Evolutionary conservation across 2,329 filamentous ascomycete genomes (phyloP), one percentile per base, ranked within the genome.

Genomic region (Aureobasidium sp.): DNA sequence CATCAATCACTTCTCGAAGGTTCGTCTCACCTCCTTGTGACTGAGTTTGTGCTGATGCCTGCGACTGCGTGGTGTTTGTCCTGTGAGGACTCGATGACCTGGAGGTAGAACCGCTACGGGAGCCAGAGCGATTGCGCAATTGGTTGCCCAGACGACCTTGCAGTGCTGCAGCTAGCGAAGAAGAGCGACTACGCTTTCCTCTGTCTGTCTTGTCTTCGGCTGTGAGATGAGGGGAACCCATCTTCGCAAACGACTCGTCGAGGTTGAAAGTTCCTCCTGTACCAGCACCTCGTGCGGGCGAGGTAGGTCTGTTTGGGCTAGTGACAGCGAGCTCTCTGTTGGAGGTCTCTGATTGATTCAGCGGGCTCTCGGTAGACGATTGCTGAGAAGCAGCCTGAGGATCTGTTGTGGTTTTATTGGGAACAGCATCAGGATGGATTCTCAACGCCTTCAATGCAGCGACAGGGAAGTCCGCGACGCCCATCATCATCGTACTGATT

Each of bases 401-500:
- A 4, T 62, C 55, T 37, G 53, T 44, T 42, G 34, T 49, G n/a
- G 63, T 60, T 37, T 47, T 58, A 29, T 63, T 64, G 42, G 64
- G 62, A 5, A 57, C 39, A 39, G 60, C 27, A 25, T 62, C 60
- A 36, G 60, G 60, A n/a, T 77, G 75, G 15, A 78, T 75, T n/a
- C 72, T 71, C 34, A 77, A 69, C 20, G 76, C 70, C 64, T 77
- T 77, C 51, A 81, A 70, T 7, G 84, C 77, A 52, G 84, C 81
- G 5, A 78, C 75, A 0, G 84, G 84, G 41, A 86, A 77, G 68
- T 95, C 90, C 1, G 89, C 89, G 45, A 95, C 80, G 1, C 90
- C 89, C 82, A 94, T 88, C 66, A 88, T 83, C 55, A 96, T 86
- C 47, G 83, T 87, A 27, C 87, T 86, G 42, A 93, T 78, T 20